Conservation (phyloP, 345 rosid species). For the Pugionium cornutum region DNA sequence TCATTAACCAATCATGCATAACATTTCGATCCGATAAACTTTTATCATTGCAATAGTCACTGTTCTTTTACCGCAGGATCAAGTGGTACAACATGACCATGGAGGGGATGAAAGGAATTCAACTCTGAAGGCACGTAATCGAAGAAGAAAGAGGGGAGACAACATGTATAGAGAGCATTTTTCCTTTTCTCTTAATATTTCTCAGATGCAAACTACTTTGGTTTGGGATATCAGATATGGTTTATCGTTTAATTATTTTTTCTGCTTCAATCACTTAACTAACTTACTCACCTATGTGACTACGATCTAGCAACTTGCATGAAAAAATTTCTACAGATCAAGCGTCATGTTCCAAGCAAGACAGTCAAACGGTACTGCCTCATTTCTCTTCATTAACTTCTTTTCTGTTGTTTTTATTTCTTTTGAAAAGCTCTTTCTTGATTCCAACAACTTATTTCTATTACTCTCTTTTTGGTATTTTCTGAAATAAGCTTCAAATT, state of each 20-base stretch:
- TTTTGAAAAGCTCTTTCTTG: neutral
- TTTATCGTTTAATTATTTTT: neutral
- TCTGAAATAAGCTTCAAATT: slow-evolving; percentile 10
- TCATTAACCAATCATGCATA: neutral
- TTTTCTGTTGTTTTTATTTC: slow-evolving; percentile 6
- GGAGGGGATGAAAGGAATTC: slow-evolving; percentile 42
- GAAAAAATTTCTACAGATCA: slow-evolving; percentile 20
- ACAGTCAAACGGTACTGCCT: slow-evolving; percentile 12
- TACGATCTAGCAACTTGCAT: slow-evolving; percentile 24
- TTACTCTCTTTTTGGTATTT: slow-evolving; percentile 12
- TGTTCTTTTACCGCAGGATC: slow-evolving; percentile 44
- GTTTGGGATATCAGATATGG: neutral
- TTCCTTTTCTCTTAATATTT: neutral
- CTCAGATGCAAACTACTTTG: slow-evolving; percentile 1
- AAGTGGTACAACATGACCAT: slow-evolving; percentile 39
- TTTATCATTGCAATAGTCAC: neutral
- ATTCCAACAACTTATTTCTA: slow-evolving; percentile 13
- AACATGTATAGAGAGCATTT: slow-evolving; percentile 44
- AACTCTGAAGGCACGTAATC: slow-evolving; percentile 44
- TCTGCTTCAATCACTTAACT: slow-evolving; percentile 23
- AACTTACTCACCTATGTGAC: slow-evolving; percentile 16
- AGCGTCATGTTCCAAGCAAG: slow-evolving; percentile 37
- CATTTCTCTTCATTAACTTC: slow-evolving; percentile 3
- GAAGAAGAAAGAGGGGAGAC: slow-evolving; percentile 44
- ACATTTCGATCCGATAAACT: neutral